A percentile compares a stretch with the other conserved stretches of the same genome.
Conservation (phyloP, 495 filamentous ascomycete species). For the Penicillium nucicola region DNA sequence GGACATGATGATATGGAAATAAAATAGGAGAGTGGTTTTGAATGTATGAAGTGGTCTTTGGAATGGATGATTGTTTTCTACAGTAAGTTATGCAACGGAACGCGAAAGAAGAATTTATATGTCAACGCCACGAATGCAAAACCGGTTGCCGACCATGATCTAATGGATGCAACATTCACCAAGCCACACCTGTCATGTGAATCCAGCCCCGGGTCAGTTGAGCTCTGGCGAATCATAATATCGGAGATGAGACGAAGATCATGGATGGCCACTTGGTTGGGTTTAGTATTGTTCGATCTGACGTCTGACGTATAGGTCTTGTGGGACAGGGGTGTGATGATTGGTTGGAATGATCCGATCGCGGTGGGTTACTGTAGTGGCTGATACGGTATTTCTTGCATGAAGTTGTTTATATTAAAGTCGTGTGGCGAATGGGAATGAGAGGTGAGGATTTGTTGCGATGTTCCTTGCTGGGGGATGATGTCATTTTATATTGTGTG, state of each 20-base stretch:
- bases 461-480: constrained; percentile 5
- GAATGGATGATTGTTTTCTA: neutral
- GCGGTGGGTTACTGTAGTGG: neutral
- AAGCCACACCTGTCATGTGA: constrained; percentile 12
- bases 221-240: neutral
- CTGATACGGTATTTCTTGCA: neutral
- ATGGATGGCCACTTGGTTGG: neutral
- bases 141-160: constrained; percentile 22
- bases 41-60: neutral
- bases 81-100: neutral
- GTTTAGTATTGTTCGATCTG: constrained; percentile 2
- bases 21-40: no score
- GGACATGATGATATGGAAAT: neutral
- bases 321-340: neutral
- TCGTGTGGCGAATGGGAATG: neutral
- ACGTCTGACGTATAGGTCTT: constrained; percentile 3
- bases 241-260: neutral
- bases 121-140: constrained; percentile 1
- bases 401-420: constrained; percentile 6
- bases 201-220: neutral
- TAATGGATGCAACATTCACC: constrained; percentile 16
- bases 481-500: constrained; percentile 16
- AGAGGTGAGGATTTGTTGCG: neutral
- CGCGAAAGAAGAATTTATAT: neutral
- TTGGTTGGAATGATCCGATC: constrained; percentile 12